A percentile compares a stretch with the other conserved stretches of the same genome.
Conservation (phyloP, 495 filamentous ascomycete genomes). For the Pseudoneurospora amorphoporcata region DNA sequence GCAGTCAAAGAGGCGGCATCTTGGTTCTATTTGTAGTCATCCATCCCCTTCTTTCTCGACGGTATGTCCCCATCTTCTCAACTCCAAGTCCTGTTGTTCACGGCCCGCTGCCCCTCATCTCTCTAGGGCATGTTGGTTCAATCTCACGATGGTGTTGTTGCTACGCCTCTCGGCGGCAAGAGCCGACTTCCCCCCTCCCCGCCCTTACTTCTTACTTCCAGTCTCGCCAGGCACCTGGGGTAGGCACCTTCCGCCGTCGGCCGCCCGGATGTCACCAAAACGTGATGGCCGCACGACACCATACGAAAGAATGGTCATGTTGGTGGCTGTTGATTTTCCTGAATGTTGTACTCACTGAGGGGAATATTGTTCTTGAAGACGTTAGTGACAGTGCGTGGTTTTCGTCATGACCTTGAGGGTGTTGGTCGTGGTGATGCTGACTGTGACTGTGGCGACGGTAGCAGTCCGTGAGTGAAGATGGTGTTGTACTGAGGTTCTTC, state of each 20-base stretch:
- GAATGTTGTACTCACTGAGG: not conserved
- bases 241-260: not conserved
- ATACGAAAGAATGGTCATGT: not conserved
- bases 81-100: not conserved
- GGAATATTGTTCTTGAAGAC: not conserved
- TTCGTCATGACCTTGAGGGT: not conserved
- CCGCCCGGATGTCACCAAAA: not conserved
- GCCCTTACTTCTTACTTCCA: not conserved
- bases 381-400: not conserved
- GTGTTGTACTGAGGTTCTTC: not conserved
- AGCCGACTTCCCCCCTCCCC: not conserved
- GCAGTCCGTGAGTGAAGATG: not conserved
- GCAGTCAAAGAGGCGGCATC: not conserved
- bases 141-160: not conserved
- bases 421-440: too few relatives aligned
- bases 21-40: not conserved
- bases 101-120: not conserved
- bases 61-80: not conserved
- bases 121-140: not conserved
- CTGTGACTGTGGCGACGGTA: too few relatives aligned
- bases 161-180: not conserved
- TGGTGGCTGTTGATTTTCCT: not conserved
- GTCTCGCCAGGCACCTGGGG: not conserved
- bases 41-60: not conserved
- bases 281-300: not conserved